Base-by-base conservation (phyloP, 192 early-diverging fungal species). In the Funneliformis geosporum region DNA sequence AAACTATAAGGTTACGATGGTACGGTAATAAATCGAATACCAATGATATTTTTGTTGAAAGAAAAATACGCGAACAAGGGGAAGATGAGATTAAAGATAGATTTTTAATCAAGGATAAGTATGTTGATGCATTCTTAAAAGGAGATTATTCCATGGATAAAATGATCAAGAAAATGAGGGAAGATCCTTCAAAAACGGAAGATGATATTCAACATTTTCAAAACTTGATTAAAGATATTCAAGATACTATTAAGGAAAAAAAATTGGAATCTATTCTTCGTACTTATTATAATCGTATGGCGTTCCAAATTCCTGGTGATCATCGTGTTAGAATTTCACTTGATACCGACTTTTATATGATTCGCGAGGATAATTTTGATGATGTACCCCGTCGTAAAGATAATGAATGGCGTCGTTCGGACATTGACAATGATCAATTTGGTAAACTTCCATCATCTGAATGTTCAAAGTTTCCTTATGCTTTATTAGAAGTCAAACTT, bases 221-320 rank as follows among this genome's bases (percentile, higher is more conserved):
- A 47, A 83, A 82, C 14, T 87, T 98, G 62, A 87, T 93, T 7
- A 86, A 83, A 25, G 92, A 96, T 50, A 88, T 98, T 46, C 92
- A 93, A 78, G 71, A 84, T 14, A 88, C 87, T 64, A 90, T 98
- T 16, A 77, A 77, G 25, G 83, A 88, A 43, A 94, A 92, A 86
- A 85, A 87, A 18, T 85, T 95, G 70, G 88, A 86, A 74, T 93
- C 92, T 71, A 88, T 94, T 6, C 84, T 97, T 80, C 90, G 98
- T 65, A 94, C 96, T 1, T 95, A 96, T 79, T 98, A 98, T 87
- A 97, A 98, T 85, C 93, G 98, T 75, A 98, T 96, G 14, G 97
- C 98, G 10, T 99, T 99, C 88, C 98, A 99, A 84, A 87, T 98
- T 28, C 98, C 98, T 7, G 96, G 95, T 27, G 97, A 99, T 86